Evolutionary conservation across 2,329 filamentous ascomycete species (phyloP).

Genomic region (Cercospora sesami): DNA sequence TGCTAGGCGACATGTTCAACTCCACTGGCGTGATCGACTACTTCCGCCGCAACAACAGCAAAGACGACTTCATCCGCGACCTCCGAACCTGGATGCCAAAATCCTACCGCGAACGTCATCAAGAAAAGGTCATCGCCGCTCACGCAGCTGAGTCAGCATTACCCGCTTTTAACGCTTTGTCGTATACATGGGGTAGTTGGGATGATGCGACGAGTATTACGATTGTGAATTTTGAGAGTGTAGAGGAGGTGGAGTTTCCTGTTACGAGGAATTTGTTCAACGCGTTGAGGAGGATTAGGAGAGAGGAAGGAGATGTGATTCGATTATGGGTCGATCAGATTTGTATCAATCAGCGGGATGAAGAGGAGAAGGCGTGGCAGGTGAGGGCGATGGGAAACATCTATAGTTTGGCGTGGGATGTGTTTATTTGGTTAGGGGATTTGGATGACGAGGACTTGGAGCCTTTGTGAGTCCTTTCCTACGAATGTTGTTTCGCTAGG

Average conservation of each 20-base stretch:
- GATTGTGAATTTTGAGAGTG: neutral
- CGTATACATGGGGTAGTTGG: constrained; percentile 7
- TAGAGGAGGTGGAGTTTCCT: neutral
- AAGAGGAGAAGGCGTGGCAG: neutral
- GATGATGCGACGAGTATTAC: neutral
- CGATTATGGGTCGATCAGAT: constrained; percentile 7
- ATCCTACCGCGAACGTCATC: neutral
- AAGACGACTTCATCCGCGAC: neutral
- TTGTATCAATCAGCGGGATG: constrained; percentile 6
- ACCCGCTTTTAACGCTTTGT: neutral
- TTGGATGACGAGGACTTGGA: constrained; percentile 2
- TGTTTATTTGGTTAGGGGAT: constrained; percentile 12
- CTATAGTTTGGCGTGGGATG: constrained; percentile 2
- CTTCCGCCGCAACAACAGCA: constrained; percentile 5
- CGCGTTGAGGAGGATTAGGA: neutral
- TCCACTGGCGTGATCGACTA: neutral
- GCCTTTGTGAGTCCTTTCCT: neutral
- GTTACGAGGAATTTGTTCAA: neutral
- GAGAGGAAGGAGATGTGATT: neutral
- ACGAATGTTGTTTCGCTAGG: neutral
- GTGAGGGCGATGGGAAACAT: constrained; percentile 2
- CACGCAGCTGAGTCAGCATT: neutral
- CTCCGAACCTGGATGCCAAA: neutral
- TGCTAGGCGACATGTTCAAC: neutral
- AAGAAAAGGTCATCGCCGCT: neutral